A percentile compares a stretch with the other conserved stretches of the same genome.
Evolutionary conservation across 2,329 filamentous ascomycete species (phyloP).

Genomic region (Sporothrix protearum): DNA sequence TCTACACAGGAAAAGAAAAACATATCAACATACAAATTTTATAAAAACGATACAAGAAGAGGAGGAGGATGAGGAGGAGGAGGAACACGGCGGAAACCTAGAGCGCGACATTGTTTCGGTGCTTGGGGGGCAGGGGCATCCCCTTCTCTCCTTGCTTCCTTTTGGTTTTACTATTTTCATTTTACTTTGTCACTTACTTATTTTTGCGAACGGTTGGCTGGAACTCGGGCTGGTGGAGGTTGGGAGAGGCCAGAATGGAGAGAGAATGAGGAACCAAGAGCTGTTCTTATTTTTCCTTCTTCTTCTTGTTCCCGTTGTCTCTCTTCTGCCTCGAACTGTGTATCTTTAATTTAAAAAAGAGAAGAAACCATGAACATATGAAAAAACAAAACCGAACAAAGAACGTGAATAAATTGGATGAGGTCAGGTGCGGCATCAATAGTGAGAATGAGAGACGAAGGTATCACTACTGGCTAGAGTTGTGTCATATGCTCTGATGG

Average conservation of each 20-base stretch:
- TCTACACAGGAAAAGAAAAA: conserved; percentile 6
- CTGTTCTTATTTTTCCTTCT: not conserved
- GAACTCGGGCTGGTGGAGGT: not conserved
- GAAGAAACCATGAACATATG: conserved; percentile 13
- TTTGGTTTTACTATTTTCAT: not conserved
- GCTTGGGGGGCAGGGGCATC: not conserved
- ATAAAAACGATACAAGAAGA: conserved; percentile 12
- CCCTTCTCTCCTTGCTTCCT: not conserved
- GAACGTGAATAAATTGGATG: not conserved
- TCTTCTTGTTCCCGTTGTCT: not conserved
- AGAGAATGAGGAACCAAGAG: not conserved
- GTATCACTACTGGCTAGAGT: too few relatives aligned
- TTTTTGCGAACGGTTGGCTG: conserved; percentile 12
- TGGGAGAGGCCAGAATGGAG: not conserved
- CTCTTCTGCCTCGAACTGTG: conserved; percentile 18
- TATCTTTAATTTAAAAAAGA: conserved; percentile 23
- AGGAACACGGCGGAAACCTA: not conserved
- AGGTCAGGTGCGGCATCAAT: not conserved
- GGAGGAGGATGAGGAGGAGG: not conserved
- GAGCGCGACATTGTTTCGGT: conserved; percentile 16
- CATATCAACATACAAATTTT: not conserved
- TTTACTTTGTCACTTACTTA: not conserved
- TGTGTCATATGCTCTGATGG: too few relatives aligned
- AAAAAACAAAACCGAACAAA: not conserved
- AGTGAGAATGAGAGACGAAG: too few relatives aligned